phyloP scores from a whole-genome alignment of 129 eudicot genomes.

The Centrapalus pauciflorus region DNA sequence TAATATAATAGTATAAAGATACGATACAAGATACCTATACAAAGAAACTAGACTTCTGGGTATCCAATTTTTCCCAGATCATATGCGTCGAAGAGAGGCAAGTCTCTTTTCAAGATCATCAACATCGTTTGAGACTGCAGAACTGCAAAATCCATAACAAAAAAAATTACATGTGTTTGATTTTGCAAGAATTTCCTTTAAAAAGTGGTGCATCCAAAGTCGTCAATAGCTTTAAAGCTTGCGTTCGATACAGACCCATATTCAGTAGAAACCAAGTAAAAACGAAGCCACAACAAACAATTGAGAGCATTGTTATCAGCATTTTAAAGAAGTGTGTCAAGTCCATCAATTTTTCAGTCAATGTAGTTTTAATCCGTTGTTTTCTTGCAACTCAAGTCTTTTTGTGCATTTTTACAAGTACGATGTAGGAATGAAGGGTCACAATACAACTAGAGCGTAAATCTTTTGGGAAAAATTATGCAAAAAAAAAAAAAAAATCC shows the following conservation, averaged over 20 bases:
- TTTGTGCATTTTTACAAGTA: neutral
- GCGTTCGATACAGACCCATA: too few species aligned
- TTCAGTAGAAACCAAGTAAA: too few species aligned
- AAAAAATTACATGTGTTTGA: neutral
- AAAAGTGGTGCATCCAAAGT: neutral
- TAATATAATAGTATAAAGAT: slow-evolving; percentile 6
- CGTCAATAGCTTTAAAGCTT: too few species aligned
- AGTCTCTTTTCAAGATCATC: slow-evolving; percentile 92
- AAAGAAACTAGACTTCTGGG: slow-evolving; percentile 5
- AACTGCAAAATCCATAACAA: slow-evolving; percentile 32
- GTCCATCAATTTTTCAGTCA: neutral
- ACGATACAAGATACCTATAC: slow-evolving; percentile 27
- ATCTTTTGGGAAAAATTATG: too few species aligned
- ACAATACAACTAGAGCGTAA: neutral
- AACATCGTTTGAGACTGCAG: slow-evolving; percentile 52
- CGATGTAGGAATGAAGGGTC: neutral
- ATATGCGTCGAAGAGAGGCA: slow-evolving; percentile 81
- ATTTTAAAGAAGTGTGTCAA: neutral
- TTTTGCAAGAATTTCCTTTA: neutral
- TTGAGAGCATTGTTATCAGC: too few species aligned
- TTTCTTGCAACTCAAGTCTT: neutral
- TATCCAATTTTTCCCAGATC: slow-evolving; percentile 20
- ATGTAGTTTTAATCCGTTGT: neutral
- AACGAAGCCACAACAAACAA: too few species aligned
- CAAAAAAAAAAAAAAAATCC: too few species aligned